These are phyloP conservation scores for Moringa oleifera DNA, from an alignment of 345 rosid genomes.

Conservation along the genomic window DNA sequence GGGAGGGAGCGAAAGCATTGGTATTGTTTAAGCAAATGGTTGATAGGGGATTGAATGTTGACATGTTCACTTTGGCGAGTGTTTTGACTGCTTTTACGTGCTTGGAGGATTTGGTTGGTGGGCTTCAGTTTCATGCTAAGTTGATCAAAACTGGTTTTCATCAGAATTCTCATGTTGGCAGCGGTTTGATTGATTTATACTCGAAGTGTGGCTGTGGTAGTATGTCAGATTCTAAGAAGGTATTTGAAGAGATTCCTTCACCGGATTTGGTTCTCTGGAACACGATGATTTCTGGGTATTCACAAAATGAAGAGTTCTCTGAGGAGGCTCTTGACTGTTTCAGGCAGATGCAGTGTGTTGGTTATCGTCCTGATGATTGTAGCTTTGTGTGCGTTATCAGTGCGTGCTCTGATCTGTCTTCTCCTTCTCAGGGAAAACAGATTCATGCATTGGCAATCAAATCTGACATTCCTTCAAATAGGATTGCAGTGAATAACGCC, in stretches of 20 bases:
- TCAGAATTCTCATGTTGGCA: conserved; percentile 71
- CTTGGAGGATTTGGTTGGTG: conserved; percentile 50
- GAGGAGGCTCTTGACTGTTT: conserved; percentile 71
- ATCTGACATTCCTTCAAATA: conserved; percentile 59
- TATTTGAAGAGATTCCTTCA: conserved; percentile 55
- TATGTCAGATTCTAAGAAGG: conserved; percentile 51
- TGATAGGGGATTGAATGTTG: conserved; percentile 44
- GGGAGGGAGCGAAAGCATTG: conserved; percentile 59
- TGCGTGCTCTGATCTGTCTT: conserved; percentile 69
- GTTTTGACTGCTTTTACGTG: conserved; percentile 70
- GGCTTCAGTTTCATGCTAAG: conserved; percentile 69
- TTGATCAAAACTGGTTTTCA: conserved; percentile 66
- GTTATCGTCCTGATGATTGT: conserved; percentile 79
- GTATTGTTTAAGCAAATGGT: conserved; percentile 63
- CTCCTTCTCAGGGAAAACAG: conserved; percentile 80
- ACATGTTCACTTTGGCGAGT: conserved; percentile 80
- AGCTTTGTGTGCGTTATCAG: conserved; percentile 75
- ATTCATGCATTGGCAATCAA: conserved; percentile 66
- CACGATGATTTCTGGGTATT: conserved; percentile 84
- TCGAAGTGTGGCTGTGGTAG: conserved; percentile 58
- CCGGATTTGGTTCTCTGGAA: conserved; percentile 89
- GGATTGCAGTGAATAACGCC: conserved; percentile 63
- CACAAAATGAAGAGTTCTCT: conserved; percentile 53
- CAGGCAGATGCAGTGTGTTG: conserved; percentile 47
- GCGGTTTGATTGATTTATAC: conserved; percentile 86